Percentiles rank a stretch among this genome's conserved stretches.
Evolutionary conservation across 23 red algal genomes (phyloP).

Genomic region (Pyropia yezoensis): DNA sequence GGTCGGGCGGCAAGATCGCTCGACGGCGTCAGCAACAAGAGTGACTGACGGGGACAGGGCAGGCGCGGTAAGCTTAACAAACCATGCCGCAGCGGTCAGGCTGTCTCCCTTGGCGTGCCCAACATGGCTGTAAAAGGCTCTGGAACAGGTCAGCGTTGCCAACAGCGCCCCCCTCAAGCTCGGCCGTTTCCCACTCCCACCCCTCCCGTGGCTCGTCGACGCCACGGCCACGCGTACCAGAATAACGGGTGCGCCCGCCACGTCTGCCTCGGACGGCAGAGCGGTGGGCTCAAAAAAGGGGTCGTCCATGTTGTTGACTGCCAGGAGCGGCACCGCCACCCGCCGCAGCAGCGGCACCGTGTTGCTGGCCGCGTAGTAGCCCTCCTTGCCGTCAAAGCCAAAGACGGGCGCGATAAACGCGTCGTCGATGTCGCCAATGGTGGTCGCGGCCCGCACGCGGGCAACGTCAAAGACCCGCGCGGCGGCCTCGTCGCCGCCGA

Average conservation of each 20-base stretch:
- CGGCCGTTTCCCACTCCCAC: too few species aligned
- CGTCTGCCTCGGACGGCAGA: slow-evolving; percentile 38
- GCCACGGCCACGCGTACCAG: neutral
- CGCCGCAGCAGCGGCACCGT: slow-evolving; percentile 30
- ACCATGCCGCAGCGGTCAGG: too few species aligned
- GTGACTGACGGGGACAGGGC: too few species aligned
- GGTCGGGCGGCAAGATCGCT: too few species aligned
- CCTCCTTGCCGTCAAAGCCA: slow-evolving; percentile 61
- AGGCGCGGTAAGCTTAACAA: too few species aligned
- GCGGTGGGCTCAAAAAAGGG: slow-evolving; percentile 61
- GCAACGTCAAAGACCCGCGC: slow-evolving; percentile 17
- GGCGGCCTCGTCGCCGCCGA: slow-evolving; percentile 2
- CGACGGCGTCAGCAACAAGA: too few species aligned
- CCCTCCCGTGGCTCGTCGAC: too few species aligned
- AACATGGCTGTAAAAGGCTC: too few species aligned
- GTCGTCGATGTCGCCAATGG: slow-evolving; percentile 79
- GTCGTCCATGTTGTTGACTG: slow-evolving; percentile 68
- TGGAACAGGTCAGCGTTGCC: too few species aligned
- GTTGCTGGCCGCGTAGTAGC: slow-evolving; percentile 70
- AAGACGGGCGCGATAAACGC: slow-evolving; percentile 73
- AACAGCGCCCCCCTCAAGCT: too few species aligned
- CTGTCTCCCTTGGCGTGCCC: too few species aligned
- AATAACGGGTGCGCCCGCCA: slow-evolving; percentile 43
- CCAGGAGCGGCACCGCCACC: slow-evolving; percentile 49
- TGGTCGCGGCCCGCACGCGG: slow-evolving; percentile 20